Conservation (phyloP, 768 basidiomycete species). For the Mycena kentingensis region DNA sequence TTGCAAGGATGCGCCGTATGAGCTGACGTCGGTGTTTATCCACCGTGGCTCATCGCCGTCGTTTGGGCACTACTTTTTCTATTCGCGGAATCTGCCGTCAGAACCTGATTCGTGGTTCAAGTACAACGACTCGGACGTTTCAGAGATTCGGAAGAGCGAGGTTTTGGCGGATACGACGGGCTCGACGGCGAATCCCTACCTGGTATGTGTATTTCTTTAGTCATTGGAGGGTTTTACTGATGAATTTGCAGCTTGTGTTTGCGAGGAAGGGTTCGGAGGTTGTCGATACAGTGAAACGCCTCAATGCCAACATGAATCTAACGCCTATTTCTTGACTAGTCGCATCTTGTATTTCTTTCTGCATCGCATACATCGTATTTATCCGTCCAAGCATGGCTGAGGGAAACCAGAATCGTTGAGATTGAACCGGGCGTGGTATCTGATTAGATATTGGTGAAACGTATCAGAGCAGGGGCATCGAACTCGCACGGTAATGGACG, state of each 20-base stretch:
- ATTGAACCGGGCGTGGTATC: too few species aligned
- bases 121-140: conserved; percentile 91
- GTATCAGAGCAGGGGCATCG: too few species aligned
- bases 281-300: conserved; percentile 80
- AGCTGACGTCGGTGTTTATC: conserved; percentile 92
- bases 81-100: conserved; percentile 83
- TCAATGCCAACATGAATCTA: conserved; percentile 41
- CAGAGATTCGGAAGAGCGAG: conserved; percentile 74
- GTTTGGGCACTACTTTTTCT: conserved; percentile 96
- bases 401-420: too few species aligned
- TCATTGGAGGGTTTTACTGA: conserved; percentile 1
- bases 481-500: too few species aligned
- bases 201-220: conserved; percentile 55
- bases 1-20: conserved; percentile 70
- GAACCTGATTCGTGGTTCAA: conserved; percentile 90
- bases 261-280: conserved; percentile 77
- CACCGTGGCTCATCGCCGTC: conserved; percentile 88
- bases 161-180: conserved; percentile 91
- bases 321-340: conserved; percentile 25
- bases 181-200: conserved; percentile 85
- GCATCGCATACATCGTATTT: conserved; percentile 5
- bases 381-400: neutral
- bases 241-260: conserved; percentile 67
- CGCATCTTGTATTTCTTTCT: neutral
- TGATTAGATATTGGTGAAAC: too few species aligned